phyloP scores from a whole-genome alignment of 2,329 filamentous ascomycete species.

The Xylariaceae sp. region DNA sequence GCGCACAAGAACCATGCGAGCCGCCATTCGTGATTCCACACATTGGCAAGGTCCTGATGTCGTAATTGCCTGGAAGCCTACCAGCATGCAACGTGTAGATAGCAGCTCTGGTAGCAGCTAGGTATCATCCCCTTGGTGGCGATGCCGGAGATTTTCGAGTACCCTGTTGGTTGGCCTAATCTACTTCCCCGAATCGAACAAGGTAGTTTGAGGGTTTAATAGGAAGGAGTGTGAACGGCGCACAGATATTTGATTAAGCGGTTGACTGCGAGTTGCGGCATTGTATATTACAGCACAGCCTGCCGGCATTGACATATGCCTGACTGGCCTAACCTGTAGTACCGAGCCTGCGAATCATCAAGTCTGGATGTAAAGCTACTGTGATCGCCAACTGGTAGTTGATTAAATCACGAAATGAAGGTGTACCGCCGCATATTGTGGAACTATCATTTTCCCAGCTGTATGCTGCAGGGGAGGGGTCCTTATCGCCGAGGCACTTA shows the following conservation, averaged over 20 bases:
- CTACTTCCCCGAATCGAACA: constrained; percentile 9
- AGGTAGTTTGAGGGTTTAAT: constrained; percentile 4
- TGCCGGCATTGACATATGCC: no score
- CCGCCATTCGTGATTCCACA: constrained; percentile 27
- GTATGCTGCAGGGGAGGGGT: no score
- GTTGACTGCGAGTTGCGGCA: constrained; percentile 15
- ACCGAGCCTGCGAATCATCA: no score
- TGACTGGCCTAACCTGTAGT: no score
- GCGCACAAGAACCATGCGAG: constrained; percentile 1
- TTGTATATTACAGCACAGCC: no score
- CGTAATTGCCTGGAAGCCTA: no score
- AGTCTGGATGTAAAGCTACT: no score
- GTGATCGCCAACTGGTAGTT: no score
- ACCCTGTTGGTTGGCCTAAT: neutral
- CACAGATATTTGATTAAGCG: neutral
- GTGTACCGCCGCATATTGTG: no score
- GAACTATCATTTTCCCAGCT: constrained; percentile 1
- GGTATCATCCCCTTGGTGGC: constrained; percentile 11
- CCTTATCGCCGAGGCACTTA: constrained; percentile 8
- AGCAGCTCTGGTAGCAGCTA: constrained; percentile 16
- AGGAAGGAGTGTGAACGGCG: neutral
- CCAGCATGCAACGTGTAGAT: no score
- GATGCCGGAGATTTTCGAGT: constrained; percentile 22
- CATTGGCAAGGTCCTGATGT: constrained; percentile 19
- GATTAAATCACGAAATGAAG: no score